Evolutionary conservation across 2,329 filamentous ascomycete genomes (phyloP), one percentile per base, ranked within the genome.

Genomic region (Sporothrix curviconia): DNA sequence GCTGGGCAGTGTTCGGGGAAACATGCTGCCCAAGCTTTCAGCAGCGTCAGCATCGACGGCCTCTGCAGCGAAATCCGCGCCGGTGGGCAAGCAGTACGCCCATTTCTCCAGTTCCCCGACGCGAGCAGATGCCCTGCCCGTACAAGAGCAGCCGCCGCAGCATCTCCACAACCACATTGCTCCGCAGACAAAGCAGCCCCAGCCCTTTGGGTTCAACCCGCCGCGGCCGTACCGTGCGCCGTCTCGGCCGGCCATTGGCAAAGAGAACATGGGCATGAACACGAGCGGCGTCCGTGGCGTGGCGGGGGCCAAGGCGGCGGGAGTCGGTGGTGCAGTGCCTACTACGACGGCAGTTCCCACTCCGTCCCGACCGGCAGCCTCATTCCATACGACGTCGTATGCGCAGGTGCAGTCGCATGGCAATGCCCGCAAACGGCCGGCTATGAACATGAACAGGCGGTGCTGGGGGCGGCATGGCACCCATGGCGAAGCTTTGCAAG

Each of bases 101-200:
- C 78, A 76, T 60, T 83, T 84, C 64, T 84, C 81, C 0, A 84
- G 81, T 68, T 82, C 81, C 17, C 80, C 82, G 4, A 32, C 59
- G 30, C 56, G 24, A 12, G 36, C n/a, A 1, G 47, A 50, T 4
- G 30, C 32, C 28, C 14, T 47, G 22, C 8, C 7, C 11, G 7
- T 12, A n/a, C 28, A 7, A n/a, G 24, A 1, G 7, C 24, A 12
- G 22, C 11, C 7, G 4, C 15, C 5, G 12, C 46, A 25, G 19
- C 12, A 15, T 15, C 43, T n/a, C 43, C 42, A 30, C 17, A 39
- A 15, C 30, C 25, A 50, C 32, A 22, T 40, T 25, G 32, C 39
- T 4, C 19, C 24, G 12, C 22, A 32, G 12, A n/a, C 49, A 32
- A 15, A 12, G 3, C 49, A 30, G 7, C 17, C 34, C 3, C 43